phyloP scores from a whole-genome alignment of 163 green algal genomes.

The Prototheca wickerhamii region DNA sequence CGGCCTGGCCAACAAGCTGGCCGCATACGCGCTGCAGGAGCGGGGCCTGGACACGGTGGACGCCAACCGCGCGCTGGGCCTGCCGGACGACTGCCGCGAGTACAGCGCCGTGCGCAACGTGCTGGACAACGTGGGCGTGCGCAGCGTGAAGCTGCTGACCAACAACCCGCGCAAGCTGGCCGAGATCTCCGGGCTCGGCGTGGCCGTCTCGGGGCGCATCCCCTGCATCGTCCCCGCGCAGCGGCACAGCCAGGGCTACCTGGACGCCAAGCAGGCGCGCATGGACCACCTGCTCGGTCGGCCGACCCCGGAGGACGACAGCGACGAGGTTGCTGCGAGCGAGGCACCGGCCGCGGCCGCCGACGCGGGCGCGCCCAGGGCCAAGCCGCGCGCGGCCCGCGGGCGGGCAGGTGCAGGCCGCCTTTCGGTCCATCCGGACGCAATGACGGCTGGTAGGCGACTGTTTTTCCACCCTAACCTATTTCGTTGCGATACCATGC shows the following conservation, averaged over 20 bases:
- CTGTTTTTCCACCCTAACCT: no score
- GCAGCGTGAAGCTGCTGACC: constrained; percentile 78
- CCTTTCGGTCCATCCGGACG: no score
- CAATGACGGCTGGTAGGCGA: no score
- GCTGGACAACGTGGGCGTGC: constrained; percentile 64
- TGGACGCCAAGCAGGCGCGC: constrained; percentile 58
- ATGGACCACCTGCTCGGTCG: constrained; percentile 35
- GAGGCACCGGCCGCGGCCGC: not conserved
- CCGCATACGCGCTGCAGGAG: constrained; percentile 85
- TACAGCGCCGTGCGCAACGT: constrained; percentile 86
- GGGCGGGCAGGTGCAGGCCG: no score
- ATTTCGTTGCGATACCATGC: no score
- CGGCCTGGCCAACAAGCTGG: constrained; percentile 93
- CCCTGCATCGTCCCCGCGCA: constrained; percentile 63
- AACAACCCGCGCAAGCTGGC: constrained; percentile 91
- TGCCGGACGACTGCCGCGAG: constrained; percentile 86
- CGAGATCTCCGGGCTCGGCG: constrained; percentile 53
- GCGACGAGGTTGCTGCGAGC: not conserved
- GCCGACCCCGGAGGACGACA: not conserved
- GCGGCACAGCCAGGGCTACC: constrained; percentile 70
- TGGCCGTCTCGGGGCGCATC: constrained; percentile 65
- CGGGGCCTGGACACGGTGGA: constrained; percentile 91
- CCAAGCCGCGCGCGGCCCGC: no score
- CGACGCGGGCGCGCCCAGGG: not conserved
- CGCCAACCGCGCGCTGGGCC: constrained; percentile 81